Base-by-base conservation (phyloP, 1,139 yeast species). In the Wickerhamomyces sp. region DNA sequence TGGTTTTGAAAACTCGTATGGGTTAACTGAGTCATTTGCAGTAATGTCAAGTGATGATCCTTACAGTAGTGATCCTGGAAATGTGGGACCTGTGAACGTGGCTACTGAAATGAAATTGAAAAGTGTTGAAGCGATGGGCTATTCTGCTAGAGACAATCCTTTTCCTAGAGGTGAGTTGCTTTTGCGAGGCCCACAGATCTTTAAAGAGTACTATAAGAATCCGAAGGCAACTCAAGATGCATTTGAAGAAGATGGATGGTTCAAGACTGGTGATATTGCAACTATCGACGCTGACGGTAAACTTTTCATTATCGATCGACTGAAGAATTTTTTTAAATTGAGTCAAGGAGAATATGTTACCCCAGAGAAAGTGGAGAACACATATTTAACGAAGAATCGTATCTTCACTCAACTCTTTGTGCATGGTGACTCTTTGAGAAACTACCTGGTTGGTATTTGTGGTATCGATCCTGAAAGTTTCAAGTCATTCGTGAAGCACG, bases 261-360 rank as follows among this genome's bases (percentile, higher is more conserved):
- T 77, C 58, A 62, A 64, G 36, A 78, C 85, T 21, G 86, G 86
- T 36, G 86, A 79, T 56, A 73, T 79, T 47, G 84, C 80, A 18
- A 60, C 64, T 40, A 58, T 78, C 37, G 69, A 64, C 30, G 48
- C 51, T 3, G 59, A 61, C 8, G 81, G 80, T 17, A 67, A 77
- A 42, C 58, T 79, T 21, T 65, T 52, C 48, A 75, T 79, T 40
- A 69, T 79, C 48, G 85, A 79, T 54, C 65, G 85, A 44, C 81
- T 77, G 38, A 78, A 77, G 64, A 77, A 77, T 60, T 77, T 79
- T 61, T 76, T 78, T 67, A 78, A 78, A 59, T 69, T 78, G 49
- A 70, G 82, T 7, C 84, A 78, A 59, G 84, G 84, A 42, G 84
- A 78, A 57, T 78, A 78, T 57, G 70, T 78, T 36, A 75, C 82